A percentile compares a stretch with the other conserved stretches of the same genome.
These are phyloP conservation scores for Chlorella sp. DNA, from an alignment of 139 green algal genomes.

Conservation along the genomic window DNA sequence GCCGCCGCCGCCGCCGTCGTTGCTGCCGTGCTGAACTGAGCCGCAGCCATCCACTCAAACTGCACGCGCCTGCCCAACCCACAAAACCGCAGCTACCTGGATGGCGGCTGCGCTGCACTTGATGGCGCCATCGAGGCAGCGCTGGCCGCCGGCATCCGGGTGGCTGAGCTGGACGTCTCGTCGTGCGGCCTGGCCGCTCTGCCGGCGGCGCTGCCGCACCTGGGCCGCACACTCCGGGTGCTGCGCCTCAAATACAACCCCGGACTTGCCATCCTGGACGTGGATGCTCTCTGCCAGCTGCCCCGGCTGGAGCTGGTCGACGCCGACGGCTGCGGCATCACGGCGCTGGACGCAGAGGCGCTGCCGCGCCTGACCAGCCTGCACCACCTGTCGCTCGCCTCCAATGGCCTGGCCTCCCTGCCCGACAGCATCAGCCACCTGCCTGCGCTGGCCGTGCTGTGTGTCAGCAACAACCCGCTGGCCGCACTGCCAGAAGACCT, in stretches of 20 bases:
- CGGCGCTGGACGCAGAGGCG: conserved; percentile 62
- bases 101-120: background rate
- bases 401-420: conserved; percentile 73
- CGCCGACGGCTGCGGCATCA: conserved; percentile 81
- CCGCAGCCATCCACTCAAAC: background rate
- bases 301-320: conserved; percentile 62
- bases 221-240: background rate
- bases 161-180: conserved; percentile 6
- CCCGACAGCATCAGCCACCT: conserved; percentile 62
- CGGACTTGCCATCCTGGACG: background rate
- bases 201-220: background rate
- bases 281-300: background rate
- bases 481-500: conserved; percentile 77
- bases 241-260: conserved; percentile 33
- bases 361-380: background rate
- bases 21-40: background rate
- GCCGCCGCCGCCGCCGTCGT: background rate
- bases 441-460: conserved; percentile 66
- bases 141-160: background rate
- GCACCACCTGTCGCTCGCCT: conserved; percentile 67
- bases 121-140: background rate
- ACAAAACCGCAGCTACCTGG: conserved; percentile 11
- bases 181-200: background rate
- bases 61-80: background rate
- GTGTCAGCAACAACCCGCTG: conserved; percentile 82